A percentile compares a stretch with the other conserved stretches of the same genome.
Evolutionary conservation across 108 stramenopile genomes (phyloP).

Genomic region (Nitzschia inconspicua): DNA sequence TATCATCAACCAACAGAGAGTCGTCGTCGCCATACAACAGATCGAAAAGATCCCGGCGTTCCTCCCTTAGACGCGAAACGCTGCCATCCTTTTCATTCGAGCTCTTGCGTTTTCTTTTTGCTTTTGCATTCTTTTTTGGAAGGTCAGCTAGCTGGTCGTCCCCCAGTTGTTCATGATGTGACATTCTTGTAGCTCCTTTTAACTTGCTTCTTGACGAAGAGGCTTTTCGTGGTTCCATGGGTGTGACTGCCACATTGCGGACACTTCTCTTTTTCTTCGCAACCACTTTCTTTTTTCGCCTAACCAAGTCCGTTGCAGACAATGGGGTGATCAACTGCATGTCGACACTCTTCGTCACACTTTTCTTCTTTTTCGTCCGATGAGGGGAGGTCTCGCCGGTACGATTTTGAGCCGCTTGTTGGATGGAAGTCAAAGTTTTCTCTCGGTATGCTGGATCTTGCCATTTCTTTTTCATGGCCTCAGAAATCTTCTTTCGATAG

Average conservation of each 20-base stretch:
- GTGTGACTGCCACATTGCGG: neutral
- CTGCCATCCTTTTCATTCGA: conserved; percentile 56
- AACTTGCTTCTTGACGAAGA: neutral
- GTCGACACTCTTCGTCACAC: neutral
- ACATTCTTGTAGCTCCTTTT: neutral
- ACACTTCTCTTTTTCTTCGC: neutral
- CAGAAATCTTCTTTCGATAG: conserved; percentile 67
- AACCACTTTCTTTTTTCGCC: neutral
- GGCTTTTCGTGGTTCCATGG: neutral
- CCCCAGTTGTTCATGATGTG: neutral
- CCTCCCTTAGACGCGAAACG: conserved; percentile 61
- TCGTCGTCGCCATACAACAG: conserved; percentile 77
- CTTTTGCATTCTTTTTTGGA: conserved; percentile 3
- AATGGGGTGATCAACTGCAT: neutral
- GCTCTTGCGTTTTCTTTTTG: conserved; percentile 10
- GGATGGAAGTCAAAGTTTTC: conserved; percentile 59
- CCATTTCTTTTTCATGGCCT: conserved; percentile 84
- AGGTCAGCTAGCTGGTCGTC: neutral
- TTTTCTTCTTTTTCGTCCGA: neutral
- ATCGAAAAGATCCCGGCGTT: conserved; percentile 80
- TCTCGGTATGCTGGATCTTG: conserved; percentile 72
- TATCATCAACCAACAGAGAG: conserved; percentile 6
- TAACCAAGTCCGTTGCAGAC: neutral
- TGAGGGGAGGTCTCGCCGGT: neutral
- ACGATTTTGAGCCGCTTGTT: conserved; percentile 23